These are phyloP conservation scores for Quillaja saponaria DNA, from an alignment of 306 rosid genomes.

Conservation along the genomic window DNA sequence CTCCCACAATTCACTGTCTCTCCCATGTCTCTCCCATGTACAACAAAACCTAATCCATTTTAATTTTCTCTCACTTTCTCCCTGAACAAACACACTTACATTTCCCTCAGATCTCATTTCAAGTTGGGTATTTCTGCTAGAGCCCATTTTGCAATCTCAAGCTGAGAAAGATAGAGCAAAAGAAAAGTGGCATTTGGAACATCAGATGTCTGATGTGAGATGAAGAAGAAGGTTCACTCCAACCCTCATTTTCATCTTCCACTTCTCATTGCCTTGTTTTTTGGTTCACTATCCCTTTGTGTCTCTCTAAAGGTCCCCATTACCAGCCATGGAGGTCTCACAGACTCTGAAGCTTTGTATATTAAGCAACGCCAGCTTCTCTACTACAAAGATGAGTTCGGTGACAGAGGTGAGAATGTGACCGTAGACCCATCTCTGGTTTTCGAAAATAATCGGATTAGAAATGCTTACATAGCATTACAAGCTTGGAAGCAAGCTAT, in stretches of 20 bases:
- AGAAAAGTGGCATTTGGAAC: slow-evolving; percentile 38
- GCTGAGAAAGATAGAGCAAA: slow-evolving; percentile 1
- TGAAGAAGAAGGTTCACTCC: slow-evolving; percentile 64
- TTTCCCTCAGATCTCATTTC: slow-evolving; percentile 41
- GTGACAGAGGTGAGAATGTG: slow-evolving; percentile 74
- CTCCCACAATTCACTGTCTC: slow-evolving; percentile 11
- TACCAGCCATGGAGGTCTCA: slow-evolving; percentile 54
- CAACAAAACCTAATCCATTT: neutral
- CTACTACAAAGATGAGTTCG: slow-evolving; percentile 76
- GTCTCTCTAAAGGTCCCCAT: slow-evolving; percentile 1
- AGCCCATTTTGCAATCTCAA: slow-evolving; percentile 14
- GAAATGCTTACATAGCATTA: slow-evolving; percentile 70
- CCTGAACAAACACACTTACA: slow-evolving; percentile 1
- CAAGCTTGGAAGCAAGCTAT: slow-evolving; percentile 89
- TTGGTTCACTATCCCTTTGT: slow-evolving; percentile 26
- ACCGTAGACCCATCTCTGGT: slow-evolving; percentile 67
- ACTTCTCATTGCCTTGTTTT: slow-evolving; percentile 28
- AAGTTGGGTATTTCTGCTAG: slow-evolving; percentile 22
- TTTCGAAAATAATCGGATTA: slow-evolving; percentile 64
- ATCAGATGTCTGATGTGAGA: slow-evolving; percentile 84
- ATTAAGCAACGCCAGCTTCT: slow-evolving; percentile 83
- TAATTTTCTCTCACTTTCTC: slow-evolving; percentile 3
- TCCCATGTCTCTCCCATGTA: slow-evolving; percentile 29
- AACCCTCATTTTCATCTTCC: slow-evolving; percentile 16
- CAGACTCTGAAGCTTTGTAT: slow-evolving; percentile 51